A percentile compares a stretch with the other conserved stretches of the same genome.
phyloP scores from a whole-genome alignment of 202 grass and related monocot species.

The Setaria viridis region DNA sequence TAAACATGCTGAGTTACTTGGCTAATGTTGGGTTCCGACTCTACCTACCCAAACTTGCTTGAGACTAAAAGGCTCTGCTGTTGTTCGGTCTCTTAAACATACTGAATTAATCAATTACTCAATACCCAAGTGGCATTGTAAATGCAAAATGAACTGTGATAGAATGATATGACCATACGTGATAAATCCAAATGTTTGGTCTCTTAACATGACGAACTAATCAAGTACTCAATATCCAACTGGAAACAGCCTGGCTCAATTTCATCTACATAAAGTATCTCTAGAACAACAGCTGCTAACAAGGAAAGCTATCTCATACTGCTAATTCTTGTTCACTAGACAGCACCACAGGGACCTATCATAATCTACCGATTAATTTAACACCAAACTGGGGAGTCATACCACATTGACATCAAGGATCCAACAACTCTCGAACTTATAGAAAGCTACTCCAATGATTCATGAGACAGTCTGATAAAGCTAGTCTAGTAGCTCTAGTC shows the following conservation, averaged over 20 bases:
- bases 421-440: neutral
- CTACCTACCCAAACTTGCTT: neutral
- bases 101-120: neutral
- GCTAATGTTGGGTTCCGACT: neutral
- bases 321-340: conserved; percentile 1
- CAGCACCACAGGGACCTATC: neutral
- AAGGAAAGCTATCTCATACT: conserved; percentile 3
- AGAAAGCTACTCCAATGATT: neutral
- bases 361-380: conserved; percentile 13
- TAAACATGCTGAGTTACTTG: neutral
- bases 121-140: neutral
- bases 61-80: neutral
- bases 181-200: neutral
- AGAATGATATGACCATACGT: neutral
- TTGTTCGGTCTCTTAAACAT: conserved; percentile 6
- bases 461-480: neutral
- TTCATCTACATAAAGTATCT: conserved; percentile 30
- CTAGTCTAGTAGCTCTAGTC: conserved; percentile 3
- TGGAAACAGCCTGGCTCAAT: neutral
- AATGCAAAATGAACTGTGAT: conserved; percentile 7
- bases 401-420: conserved; percentile 30
- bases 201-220: neutral
- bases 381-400: neutral
- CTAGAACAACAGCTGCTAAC: neutral
- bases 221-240: no score